A percentile compares a stretch with the other conserved stretches of the same genome.
Conservation (phyloP, 108 stramenopile species). For the Nitzschia palea region DNA sequence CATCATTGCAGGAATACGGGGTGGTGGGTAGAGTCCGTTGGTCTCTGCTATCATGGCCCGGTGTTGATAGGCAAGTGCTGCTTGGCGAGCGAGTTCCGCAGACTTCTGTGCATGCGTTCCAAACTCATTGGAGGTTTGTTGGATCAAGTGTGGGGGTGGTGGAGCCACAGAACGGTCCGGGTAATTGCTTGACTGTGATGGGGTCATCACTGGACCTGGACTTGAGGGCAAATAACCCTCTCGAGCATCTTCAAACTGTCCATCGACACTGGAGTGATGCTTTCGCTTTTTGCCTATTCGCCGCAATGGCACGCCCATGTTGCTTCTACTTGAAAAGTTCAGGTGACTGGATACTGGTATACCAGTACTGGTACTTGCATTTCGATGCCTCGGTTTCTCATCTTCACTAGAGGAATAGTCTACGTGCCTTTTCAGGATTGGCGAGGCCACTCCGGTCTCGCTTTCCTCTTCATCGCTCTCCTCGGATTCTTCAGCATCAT, state of each 20-base stretch:
- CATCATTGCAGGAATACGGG: too few relatives aligned
- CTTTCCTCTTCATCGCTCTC: background rate
- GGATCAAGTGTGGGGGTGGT: slow-evolving; percentile 10
- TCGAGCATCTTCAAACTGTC: slow-evolving; percentile 15
- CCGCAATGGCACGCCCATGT: background rate
- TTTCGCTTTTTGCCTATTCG: slow-evolving; percentile 16
- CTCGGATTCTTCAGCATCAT: background rate
- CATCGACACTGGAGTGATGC: slow-evolving; percentile 2
- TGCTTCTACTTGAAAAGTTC: background rate
- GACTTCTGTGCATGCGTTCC: background rate
- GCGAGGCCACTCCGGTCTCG: background rate
- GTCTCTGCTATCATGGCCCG: background rate
- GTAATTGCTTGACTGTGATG: background rate
- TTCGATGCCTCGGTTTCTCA: too few relatives aligned
- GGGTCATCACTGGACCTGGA: too few relatives aligned
- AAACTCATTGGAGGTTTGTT: slow-evolving; percentile 4
- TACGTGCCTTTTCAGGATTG: too few relatives aligned
- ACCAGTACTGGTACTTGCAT: too few relatives aligned
- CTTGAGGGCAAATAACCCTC: background rate
- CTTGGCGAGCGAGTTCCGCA: slow-evolving; percentile 7
- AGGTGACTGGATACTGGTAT: background rate
- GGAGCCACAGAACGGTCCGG: background rate
- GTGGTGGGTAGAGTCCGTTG: too few relatives aligned
- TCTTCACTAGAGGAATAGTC: too few relatives aligned
- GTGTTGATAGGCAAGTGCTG: background rate